A percentile compares a stretch with the other conserved stretches of the same genome.
Evolutionary conservation across 2,329 filamentous ascomycete genomes (phyloP).

Genomic region (Tolypocladium paradoxum): DNA sequence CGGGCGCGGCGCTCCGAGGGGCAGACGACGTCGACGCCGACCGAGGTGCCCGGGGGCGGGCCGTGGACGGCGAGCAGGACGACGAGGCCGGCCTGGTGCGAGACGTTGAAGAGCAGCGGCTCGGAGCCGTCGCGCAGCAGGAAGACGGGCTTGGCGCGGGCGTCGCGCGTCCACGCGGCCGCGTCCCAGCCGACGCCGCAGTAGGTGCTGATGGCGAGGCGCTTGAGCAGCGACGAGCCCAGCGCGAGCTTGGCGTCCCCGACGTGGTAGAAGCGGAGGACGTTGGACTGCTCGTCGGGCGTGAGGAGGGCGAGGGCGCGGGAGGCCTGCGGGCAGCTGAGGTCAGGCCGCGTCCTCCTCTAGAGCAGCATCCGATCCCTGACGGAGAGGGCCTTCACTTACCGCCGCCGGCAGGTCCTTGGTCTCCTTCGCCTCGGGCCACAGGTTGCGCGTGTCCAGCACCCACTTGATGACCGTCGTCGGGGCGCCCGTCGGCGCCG

Average conservation of each 20-base stretch:
- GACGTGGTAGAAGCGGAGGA: slow-evolving; percentile 53
- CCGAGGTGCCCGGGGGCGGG: slow-evolving; percentile 26
- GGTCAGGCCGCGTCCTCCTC: background rate
- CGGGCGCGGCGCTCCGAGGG: slow-evolving; percentile 56
- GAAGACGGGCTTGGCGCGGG: slow-evolving; percentile 43
- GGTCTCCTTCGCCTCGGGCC: slow-evolving; percentile 40
- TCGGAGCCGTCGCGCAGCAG: slow-evolving; percentile 35
- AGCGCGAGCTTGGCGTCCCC: slow-evolving; percentile 67
- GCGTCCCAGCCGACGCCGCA: slow-evolving; percentile 46
- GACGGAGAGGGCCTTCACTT: slow-evolving; percentile 10
- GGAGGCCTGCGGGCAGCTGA: slow-evolving; percentile 32
- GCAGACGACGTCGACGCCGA: slow-evolving; percentile 70
- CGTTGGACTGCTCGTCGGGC: slow-evolving; percentile 42
- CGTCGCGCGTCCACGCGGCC: slow-evolving; percentile 45
- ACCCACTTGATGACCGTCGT: slow-evolving; percentile 47
- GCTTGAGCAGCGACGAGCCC: slow-evolving; percentile 63
- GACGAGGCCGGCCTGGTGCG: slow-evolving; percentile 68
- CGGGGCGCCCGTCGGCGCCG: background rate
- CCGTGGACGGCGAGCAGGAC: slow-evolving; percentile 46
- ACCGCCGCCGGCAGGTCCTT: slow-evolving; percentile 35
- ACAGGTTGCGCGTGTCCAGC: slow-evolving; percentile 48
- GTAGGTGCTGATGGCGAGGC: slow-evolving; percentile 26
- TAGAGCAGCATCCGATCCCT: background rate
- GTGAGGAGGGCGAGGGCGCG: slow-evolving; percentile 41
- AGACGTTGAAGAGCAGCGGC: slow-evolving; percentile 60